Base-by-base conservation (phyloP, 2,329 filamentous ascomycete genomes). In the Septoria linicola region DNA sequence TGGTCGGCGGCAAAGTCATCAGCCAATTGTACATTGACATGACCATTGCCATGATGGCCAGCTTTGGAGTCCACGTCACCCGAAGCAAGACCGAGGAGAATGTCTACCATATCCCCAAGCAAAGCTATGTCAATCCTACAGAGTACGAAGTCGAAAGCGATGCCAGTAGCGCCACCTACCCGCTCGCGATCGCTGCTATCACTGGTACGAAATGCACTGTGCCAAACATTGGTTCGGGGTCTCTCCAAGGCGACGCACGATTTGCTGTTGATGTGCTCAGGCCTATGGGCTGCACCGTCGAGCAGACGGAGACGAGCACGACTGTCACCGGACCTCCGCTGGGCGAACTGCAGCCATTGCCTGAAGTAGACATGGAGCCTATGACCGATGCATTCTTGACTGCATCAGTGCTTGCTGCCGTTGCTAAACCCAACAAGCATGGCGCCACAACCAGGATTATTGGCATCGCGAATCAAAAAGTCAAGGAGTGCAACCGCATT, bases 381-480 rank as follows among this genome's bases (percentile, higher is more conserved):
- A 99, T 99, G 93, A 99, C 93, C 0, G 93, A 99, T 71, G 93
- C 93, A 41, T 99, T 99, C 77, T 78, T 99, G 45, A 96, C 91
- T 3, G 93, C 93, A 14, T 95, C 90, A 1, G 90, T 96, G 3
- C 79, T 99, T 40, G 93, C 90, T 20, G 93, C 93, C 30, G 89
- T 96, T 36, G 90, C 92, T 8, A 83, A 80, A 11, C 89, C 88
- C 1, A 84, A 83, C 43, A 74, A 73, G 44, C 68, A 71, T 7
- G 79, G 76, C 31, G 74, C 74, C 39, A 85, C 82, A 2, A 99
- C 93, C 0, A 83, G 82, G 49, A 97, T 99, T 59, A 87, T 85
- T 13, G 93, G 93, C 42, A 99, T 99, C 62, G 93, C 93, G 23
- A 99, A 99, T 66, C 93, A 99, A 70, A 84, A 93, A 62, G 92